phyloP scores from a whole-genome alignment of 176 grass and related monocot genomes.

The Juncus effusus region DNA sequence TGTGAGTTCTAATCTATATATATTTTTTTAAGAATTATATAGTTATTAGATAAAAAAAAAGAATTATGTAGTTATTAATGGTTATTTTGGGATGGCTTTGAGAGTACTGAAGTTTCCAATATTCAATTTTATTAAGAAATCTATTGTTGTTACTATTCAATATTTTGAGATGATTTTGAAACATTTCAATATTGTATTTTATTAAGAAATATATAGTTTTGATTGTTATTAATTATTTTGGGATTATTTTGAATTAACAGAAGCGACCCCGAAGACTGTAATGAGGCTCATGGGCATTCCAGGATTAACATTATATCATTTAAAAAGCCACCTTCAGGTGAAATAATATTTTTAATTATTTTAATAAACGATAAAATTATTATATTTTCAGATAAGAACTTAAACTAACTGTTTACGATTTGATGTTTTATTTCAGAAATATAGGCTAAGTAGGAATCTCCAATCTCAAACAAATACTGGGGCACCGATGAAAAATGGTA shows the following conservation, averaged over 20 bases:
- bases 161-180: no score
- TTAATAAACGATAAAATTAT: conserved; percentile 23
- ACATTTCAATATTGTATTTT: no score
- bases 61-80: no score
- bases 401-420: conserved; percentile 11
- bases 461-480: conserved; percentile 65
- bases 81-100: no score
- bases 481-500: conserved; percentile 56
- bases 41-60: no score
- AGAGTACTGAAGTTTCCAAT: no score
- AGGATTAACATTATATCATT: conserved; percentile 92
- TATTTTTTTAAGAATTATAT: no score
- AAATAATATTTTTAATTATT: conserved; percentile 14
- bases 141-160: no score
- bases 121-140: no score
- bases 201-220: no score
- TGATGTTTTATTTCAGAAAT: conserved; percentile 61
- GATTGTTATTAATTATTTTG: no score
- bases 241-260: conserved; percentile 44
- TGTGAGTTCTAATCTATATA: no score
- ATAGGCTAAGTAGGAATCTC: conserved; percentile 91
- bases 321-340: conserved; percentile 98
- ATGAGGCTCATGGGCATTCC: conserved; percentile 98
- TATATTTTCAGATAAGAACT: conserved; percentile 23
- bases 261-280: conserved; percentile 96